Evolutionary conservation across 148 eudicot species (phyloP), one percentile per base, ranked within the genome.

Genomic region (Cornus suecica): DNA sequence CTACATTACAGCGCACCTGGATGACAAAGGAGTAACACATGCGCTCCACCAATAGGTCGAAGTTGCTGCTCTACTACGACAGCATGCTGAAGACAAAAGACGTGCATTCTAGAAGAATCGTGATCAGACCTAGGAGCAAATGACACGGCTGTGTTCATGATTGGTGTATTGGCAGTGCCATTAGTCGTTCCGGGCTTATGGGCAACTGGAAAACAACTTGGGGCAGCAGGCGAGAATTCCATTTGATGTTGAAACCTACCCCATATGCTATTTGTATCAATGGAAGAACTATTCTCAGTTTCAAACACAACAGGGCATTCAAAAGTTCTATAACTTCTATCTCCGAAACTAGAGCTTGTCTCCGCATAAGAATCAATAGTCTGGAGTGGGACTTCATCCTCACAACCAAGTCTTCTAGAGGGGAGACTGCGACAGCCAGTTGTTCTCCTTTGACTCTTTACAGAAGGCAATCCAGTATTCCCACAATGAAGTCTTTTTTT

Each of bases 71-170:
- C 94, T 74, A 95, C 89, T 84, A 91, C 97, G 76, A 81, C 82
- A 77, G 99, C 99, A 88, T 92, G 97, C 80, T 95, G 90, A 72
- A 95, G 97, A 82, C 99, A 95, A 80, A 95, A 95, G 60, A 95
- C 87, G 67, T 95, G 99, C 87, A 88, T 84, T 80, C 93, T 86
- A 15, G 94, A 95, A 71, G 99, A 91, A 83, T 95, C 99, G 72
- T 89, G 90, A 70, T 87, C 89, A 66, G 84, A 79, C 73, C 86
- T 79, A 61, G 82, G 81, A 70, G 81, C 66, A 79, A 77, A 86
- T 62, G 85, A 64, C 71, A 77, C 68, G n/a, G 42, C 77, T 37
- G 72, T 70, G 67, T 79, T 81, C 65, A 74, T 81, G 30, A 70
- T 65, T 41, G 77, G 71, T 41, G 51, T 77, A 65, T 58, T 62